These are phyloP conservation scores for Sclerotinia subarctica DNA, from an alignment of 2,329 filamentous ascomycete genomes.

Conservation along the genomic window DNA sequence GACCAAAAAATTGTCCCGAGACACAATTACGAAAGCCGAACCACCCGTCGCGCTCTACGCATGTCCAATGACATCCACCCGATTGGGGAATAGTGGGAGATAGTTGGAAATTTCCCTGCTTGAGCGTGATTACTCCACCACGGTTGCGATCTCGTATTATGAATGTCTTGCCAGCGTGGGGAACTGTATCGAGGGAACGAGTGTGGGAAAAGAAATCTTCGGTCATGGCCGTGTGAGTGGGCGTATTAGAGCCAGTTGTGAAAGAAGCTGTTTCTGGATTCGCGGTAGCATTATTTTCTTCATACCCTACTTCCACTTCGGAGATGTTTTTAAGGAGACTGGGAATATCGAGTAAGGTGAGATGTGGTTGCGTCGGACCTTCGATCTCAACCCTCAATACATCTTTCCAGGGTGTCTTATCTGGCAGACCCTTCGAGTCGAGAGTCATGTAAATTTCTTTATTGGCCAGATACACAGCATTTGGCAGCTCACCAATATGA, in stretches of 20 bases:
- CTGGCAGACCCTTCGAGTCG: not conserved
- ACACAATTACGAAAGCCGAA: slow-evolving; percentile 16
- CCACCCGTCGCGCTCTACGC: slow-evolving; percentile 14
- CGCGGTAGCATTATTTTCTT: not conserved
- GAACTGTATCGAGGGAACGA: not conserved
- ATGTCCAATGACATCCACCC: slow-evolving; percentile 14
- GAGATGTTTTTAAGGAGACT: slow-evolving; percentile 7
- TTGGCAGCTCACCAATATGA: slow-evolving; percentile 2
- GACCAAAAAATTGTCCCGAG: slow-evolving; percentile 10
- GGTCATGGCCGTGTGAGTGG: slow-evolving; percentile 5
- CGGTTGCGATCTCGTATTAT: not conserved
- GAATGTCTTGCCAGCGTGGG: slow-evolving; percentile 9
- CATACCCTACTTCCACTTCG: not conserved
- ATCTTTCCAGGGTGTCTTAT: slow-evolving; percentile 10
- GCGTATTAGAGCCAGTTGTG: not conserved
- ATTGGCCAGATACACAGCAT: not conserved
- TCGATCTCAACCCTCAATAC: slow-evolving; percentile 16
- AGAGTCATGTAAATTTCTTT: not conserved
- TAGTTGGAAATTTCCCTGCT: not conserved
- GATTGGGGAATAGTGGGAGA: not conserved
- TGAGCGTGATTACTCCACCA: not conserved
- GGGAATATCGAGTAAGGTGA: slow-evolving; percentile 19
- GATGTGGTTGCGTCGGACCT: slow-evolving; percentile 10
- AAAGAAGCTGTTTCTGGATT: not conserved
- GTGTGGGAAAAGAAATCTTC: not conserved